phyloP scores from a whole-genome alignment of 2,329 filamentous ascomycete genomes.

The Lecanicillium sp. region DNA sequence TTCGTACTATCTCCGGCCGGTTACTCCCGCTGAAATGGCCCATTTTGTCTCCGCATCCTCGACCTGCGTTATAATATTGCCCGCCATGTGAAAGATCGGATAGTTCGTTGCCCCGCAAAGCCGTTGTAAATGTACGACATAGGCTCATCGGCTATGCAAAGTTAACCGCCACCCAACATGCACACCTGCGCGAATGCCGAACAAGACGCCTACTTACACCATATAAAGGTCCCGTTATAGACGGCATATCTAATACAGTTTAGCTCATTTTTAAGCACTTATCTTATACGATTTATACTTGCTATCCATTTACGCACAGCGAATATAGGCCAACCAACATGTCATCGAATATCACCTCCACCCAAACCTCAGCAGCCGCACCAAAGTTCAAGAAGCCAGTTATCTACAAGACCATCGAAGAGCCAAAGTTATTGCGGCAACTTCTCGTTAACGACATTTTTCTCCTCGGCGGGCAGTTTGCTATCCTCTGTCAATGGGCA shows the following conservation, averaged over 20 bases:
- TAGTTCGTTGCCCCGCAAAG: slow-evolving; percentile 1
- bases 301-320: not conserved
- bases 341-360: not conserved
- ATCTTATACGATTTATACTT: no score
- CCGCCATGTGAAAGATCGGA: slow-evolving; percentile 3
- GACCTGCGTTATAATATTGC: no score
- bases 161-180: no score
- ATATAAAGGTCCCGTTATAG: no score
- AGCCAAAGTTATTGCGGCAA: slow-evolving; percentile 12
- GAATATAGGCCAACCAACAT: slow-evolving; percentile 3
- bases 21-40: no score
- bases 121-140: slow-evolving; percentile 6
- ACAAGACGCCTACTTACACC: no score
- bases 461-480: slow-evolving; percentile 15
- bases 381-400: slow-evolving; percentile 9
- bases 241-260: no score
- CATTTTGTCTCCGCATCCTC: no score
- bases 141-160: no score
- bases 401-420: slow-evolving; percentile 14
- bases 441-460: slow-evolving; percentile 13
- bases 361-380: not conserved
- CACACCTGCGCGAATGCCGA: no score
- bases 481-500: slow-evolving; percentile 31
- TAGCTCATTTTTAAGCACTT: no score
- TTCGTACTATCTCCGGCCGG: no score